Evolutionary conservation across 139 green algal genomes (phyloP).

Genomic region (Chlorella sp.): DNA sequence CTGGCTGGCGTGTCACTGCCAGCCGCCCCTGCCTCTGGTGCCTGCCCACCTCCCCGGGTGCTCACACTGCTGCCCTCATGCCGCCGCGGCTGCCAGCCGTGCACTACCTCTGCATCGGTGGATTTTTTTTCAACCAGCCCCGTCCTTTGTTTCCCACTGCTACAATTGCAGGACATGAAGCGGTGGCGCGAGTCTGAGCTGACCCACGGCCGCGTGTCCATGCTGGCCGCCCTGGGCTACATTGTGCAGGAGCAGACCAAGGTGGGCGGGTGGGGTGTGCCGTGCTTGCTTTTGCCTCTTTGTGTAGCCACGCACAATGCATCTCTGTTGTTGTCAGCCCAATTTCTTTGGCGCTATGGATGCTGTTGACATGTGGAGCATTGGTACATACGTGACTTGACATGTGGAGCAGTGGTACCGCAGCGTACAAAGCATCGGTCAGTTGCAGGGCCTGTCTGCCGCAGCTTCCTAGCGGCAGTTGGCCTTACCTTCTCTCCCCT

Average conservation of each 20-base stretch:
- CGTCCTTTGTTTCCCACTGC: not conserved
- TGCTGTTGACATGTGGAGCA: too few species aligned
- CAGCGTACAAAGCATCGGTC: too few species aligned
- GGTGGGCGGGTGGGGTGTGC: not conserved
- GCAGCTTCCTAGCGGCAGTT: too few species aligned
- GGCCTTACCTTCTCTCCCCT: too few species aligned
- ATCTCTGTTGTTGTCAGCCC: not conserved
- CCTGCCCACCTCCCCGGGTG: not conserved
- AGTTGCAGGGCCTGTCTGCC: too few species aligned
- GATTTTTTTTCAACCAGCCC: too few species aligned
- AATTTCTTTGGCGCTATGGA: too few species aligned
- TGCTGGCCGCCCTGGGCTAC: slow-evolving; percentile 81
- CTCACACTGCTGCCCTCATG: not conserved
- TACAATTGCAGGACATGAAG: slow-evolving; percentile 54
- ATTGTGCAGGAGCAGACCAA: slow-evolving; percentile 4
- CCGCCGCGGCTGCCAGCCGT: too few species aligned
- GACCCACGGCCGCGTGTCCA: slow-evolving; percentile 93
- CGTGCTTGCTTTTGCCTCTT: not conserved
- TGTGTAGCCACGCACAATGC: too few species aligned
- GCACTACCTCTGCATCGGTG: too few species aligned
- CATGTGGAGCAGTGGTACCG: too few species aligned
- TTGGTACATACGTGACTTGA: too few species aligned
- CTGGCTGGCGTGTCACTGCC: not conserved
- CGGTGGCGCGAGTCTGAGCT: slow-evolving; percentile 96
- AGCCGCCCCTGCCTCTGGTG: not conserved